Evolutionary conservation across 768 basidiomycete genomes (phyloP).

Genomic region (Mycena filopes): DNA sequence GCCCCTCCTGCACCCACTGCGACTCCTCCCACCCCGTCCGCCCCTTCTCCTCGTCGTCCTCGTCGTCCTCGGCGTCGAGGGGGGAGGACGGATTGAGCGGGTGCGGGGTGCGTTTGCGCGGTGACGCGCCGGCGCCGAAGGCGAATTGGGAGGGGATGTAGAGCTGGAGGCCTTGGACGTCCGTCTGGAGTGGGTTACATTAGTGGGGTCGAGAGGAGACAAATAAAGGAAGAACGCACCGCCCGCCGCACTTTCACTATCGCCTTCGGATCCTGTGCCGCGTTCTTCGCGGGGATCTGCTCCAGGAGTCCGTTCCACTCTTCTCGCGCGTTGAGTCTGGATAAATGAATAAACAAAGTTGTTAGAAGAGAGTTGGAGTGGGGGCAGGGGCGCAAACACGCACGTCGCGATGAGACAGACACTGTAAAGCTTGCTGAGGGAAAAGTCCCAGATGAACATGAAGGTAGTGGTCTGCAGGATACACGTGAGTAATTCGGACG

Average conservation of each 20-base stretch:
- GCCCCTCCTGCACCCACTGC: conserved; percentile 4
- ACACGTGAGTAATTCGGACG: too few species aligned
- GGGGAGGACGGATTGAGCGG: too few species aligned
- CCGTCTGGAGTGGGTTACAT: neutral
- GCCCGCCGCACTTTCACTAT: conserved; percentile 27
- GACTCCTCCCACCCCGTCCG: too few species aligned
- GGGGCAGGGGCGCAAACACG: too few species aligned
- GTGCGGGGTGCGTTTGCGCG: conserved; percentile 12
- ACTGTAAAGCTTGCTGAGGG: conserved; percentile 27
- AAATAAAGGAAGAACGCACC: conserved; percentile 1
- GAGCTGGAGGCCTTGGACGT: conserved; percentile 28
- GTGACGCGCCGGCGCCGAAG: neutral
- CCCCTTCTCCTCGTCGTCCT: too few species aligned
- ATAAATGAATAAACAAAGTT: neutral
- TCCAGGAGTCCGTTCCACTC: conserved; percentile 30
- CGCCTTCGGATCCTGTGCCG: conserved; percentile 4
- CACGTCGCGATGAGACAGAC: conserved; percentile 29
- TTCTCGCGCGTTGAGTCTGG: conserved; percentile 25
- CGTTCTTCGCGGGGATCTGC: neutral
- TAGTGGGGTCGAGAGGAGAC: neutral
- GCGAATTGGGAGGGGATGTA: conserved; percentile 27
- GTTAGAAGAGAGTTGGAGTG: neutral
- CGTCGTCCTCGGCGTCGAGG: too few species aligned
- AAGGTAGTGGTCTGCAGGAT: too few species aligned
- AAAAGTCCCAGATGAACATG: conserved; percentile 34